Conservation (phyloP, 768 basidiomycete species). For the Boletus rex-veris region DNA sequence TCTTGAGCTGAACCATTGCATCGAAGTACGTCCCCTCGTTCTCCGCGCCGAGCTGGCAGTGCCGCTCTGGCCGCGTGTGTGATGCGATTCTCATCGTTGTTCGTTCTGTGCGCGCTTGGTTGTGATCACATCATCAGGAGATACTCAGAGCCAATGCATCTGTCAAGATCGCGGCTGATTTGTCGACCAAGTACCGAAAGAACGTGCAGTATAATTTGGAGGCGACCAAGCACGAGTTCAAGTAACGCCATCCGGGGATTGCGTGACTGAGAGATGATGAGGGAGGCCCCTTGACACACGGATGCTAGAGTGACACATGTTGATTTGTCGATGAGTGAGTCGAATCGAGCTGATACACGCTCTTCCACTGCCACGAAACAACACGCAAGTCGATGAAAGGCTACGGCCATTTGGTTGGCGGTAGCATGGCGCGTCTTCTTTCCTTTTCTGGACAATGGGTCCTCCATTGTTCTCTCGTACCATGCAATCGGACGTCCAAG, state of each 20-base stretch:
- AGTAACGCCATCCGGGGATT: background rate
- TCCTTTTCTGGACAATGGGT: constrained; percentile 28
- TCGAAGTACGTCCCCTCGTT: constrained; percentile 56
- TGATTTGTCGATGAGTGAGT: too few relatives aligned
- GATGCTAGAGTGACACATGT: too few relatives aligned
- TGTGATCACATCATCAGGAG: constrained; percentile 45
- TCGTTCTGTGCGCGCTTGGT: too few relatives aligned
- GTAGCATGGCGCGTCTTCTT: background rate
- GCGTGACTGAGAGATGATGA: too few relatives aligned
- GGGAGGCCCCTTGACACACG: too few relatives aligned
- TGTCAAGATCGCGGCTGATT: constrained; percentile 76
- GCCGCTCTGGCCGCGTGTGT: background rate
- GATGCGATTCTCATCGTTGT: background rate
- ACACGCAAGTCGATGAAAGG: too few relatives aligned
- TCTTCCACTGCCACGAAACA: background rate
- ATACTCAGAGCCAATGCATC: constrained; percentile 74
- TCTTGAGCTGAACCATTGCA: constrained; percentile 81
- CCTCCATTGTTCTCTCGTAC: constrained; percentile 12
- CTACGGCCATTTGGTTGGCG: too few relatives aligned
- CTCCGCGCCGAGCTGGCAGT: background rate
- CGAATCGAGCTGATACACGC: background rate
- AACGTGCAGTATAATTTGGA: constrained; percentile 93
- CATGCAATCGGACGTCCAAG: background rate
- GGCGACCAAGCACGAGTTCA: constrained; percentile 47
- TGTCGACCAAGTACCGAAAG: constrained; percentile 83